Conservation (phyloP, 805 yeast species). For the Lipomyces spencermartinsiae region DNA sequence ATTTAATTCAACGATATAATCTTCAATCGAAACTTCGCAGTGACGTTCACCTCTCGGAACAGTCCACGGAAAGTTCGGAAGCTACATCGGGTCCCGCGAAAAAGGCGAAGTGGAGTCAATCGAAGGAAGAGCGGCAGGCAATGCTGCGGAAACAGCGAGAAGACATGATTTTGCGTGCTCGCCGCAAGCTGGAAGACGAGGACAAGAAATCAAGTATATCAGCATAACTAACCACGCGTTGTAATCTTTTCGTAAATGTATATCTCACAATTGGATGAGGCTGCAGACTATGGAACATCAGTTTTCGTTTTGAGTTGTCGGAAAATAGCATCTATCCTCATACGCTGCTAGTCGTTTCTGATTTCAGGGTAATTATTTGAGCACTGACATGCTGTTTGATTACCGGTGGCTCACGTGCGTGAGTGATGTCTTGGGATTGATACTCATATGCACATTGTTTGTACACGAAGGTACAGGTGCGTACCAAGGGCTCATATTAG, state of each 20-base stretch:
- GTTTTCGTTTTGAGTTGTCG: background rate
- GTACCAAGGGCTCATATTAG: background rate
- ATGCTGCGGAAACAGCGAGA: constrained; percentile 57
- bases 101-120: constrained; percentile 51
- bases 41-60: background rate
- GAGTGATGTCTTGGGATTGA: background rate
- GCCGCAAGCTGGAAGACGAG: constrained; percentile 56
- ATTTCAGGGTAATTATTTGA: background rate
- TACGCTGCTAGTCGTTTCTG: background rate
- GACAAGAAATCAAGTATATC: constrained; percentile 3
- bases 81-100: constrained; percentile 8
- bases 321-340: background rate
- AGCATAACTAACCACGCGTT: background rate
- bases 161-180: constrained; percentile 66
- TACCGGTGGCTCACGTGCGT: background rate
- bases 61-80: background rate
- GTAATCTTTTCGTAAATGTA: no score
- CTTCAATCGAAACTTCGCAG: constrained; percentile 23
- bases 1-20: constrained; percentile 34
- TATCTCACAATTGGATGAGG: background rate
- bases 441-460: background rate
- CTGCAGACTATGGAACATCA: background rate
- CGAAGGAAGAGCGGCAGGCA: constrained; percentile 53
- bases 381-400: background rate
- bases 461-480: background rate